Conservation (phyloP, 345 rosid genomes). For the Cardamine chenopodiifolia region DNA sequence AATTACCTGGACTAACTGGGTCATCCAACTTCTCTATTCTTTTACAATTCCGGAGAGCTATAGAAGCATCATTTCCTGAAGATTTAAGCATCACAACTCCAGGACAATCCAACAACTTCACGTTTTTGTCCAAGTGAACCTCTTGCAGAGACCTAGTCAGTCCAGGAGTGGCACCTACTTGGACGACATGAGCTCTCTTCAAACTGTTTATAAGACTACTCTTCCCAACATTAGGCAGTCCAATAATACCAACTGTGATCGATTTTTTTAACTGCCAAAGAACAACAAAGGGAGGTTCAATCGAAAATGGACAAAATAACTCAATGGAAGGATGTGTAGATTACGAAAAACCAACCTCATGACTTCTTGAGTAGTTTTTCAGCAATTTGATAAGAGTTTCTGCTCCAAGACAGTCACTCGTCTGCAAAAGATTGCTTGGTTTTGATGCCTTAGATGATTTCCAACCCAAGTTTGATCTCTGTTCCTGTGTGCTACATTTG, state of each 20-base stretch:
- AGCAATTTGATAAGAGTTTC: constrained; percentile 87
- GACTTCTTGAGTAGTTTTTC: constrained; percentile 94
- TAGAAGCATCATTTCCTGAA: constrained; percentile 61
- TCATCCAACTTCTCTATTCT: constrained; percentile 95
- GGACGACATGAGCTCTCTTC: constrained; percentile 88
- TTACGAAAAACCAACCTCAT: constrained; percentile 54
- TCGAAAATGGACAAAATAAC: constrained; percentile 4
- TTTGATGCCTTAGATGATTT: constrained; percentile 70
- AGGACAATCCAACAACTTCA: constrained; percentile 92
- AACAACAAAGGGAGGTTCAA: background rate
- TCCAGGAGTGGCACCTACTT: constrained; percentile 97
- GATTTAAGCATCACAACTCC: constrained; percentile 97
- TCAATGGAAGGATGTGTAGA: background rate
- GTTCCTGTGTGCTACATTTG: constrained; percentile 95
- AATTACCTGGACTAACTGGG: constrained; percentile 87
- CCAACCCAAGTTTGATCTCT: constrained; percentile 92
- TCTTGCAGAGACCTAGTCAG: constrained; percentile 93
- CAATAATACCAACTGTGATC: constrained; percentile 89
- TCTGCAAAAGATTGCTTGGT: constrained; percentile 71
- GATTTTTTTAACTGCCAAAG: constrained; percentile 82
- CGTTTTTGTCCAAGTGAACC: constrained; percentile 90
- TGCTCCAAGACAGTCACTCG: constrained; percentile 98
- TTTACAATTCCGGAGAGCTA: constrained; percentile 94
- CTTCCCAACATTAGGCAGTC: constrained; percentile 97
- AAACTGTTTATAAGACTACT: constrained; percentile 98